Evolutionary conservation across 164 flowering plant species (phyloP).

Genomic region (Macadamia tetraphylla): DNA sequence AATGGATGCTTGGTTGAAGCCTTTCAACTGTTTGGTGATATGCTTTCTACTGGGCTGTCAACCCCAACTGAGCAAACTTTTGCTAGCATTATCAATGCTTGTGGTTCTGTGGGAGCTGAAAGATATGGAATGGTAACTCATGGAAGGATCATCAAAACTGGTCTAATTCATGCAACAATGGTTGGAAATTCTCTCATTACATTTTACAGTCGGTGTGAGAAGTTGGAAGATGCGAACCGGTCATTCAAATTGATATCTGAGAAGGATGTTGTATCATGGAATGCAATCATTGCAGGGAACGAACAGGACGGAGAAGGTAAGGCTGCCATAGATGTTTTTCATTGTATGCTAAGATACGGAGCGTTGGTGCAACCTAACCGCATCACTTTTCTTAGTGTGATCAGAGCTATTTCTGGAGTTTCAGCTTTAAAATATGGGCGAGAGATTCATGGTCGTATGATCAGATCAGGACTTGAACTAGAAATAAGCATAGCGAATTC

Average conservation of each 20-base stretch:
- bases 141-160: slow-evolving; percentile 27
- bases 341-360: slow-evolving; percentile 15
- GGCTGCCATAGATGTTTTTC: slow-evolving; percentile 23
- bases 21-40: slow-evolving; percentile 15
- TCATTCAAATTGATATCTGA: slow-evolving; percentile 17
- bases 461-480: slow-evolving; percentile 18
- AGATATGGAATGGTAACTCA: slow-evolving; percentile 24
- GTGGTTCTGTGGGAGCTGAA: slow-evolving; percentile 17
- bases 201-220: slow-evolving; percentile 23
- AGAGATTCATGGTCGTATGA: slow-evolving; percentile 26
- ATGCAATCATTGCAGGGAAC: slow-evolving; percentile 29
- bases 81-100: slow-evolving; percentile 27
- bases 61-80: slow-evolving; percentile 21
- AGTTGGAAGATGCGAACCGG: slow-evolving; percentile 22
- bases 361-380: slow-evolving; percentile 20
- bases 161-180: slow-evolving; percentile 12
- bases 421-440: slow-evolving; percentile 21
- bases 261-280: slow-evolving; percentile 34
- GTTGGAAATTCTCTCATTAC: slow-evolving; percentile 31
- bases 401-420: slow-evolving; percentile 25
- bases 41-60: slow-evolving; percentile 20
- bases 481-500: slow-evolving; percentile 28
- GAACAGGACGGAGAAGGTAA: slow-evolving; percentile 19
- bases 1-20: slow-evolving; percentile 16
- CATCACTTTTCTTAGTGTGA: slow-evolving; percentile 26